These are phyloP conservation scores for Gillenia trifoliata DNA, from an alignment of 306 rosid genomes.

Conservation along the genomic window DNA sequence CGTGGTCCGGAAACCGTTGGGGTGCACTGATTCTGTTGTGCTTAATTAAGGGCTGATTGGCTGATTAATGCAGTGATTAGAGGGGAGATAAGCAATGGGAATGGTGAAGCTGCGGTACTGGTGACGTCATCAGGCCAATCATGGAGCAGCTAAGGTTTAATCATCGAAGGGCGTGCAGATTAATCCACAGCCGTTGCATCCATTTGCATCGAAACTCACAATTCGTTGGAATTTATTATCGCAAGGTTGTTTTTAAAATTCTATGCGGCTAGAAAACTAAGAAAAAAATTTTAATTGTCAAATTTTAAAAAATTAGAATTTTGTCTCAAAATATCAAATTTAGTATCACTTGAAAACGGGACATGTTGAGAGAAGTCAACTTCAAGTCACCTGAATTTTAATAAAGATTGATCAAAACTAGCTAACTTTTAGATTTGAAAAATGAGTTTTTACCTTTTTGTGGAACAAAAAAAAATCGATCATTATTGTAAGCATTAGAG, in stretches of 20 bases:
- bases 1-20: neutral
- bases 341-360: too few relatives aligned
- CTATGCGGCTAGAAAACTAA: neutral
- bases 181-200: conserved; percentile 19
- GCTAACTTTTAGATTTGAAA: too few relatives aligned
- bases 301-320: too few relatives aligned
- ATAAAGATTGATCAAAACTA: too few relatives aligned
- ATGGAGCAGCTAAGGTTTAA: conserved; percentile 41
- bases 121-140: conserved; percentile 41
- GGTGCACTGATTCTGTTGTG: conserved; percentile 37
- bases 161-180: conserved; percentile 35
- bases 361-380: too few relatives aligned
- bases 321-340: too few relatives aligned
- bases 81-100: neutral
- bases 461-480: neutral
- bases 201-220: conserved; percentile 46
- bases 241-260: neutral
- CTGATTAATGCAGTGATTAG: neutral
- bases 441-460: too few relatives aligned
- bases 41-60: neutral
- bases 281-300: too few relatives aligned
- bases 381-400: too few relatives aligned
- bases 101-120: neutral
- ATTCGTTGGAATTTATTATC: neutral
- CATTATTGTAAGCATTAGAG: neutral